Evolutionary conservation across 306 rosid genomes (phyloP), one percentile per base, ranked within the genome.

Genomic region (Nissolia schottii): DNA sequence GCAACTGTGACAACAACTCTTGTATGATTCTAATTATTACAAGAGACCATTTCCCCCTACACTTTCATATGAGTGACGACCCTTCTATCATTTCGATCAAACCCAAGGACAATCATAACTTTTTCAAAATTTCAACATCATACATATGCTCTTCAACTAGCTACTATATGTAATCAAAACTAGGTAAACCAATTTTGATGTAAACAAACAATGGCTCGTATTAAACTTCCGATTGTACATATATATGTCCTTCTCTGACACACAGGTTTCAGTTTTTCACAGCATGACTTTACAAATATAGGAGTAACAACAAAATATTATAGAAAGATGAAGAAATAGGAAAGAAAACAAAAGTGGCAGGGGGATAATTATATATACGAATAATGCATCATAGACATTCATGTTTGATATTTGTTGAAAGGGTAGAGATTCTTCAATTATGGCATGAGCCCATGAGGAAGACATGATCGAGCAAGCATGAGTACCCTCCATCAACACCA

Each of bases 1-100:
- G 49, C 23, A 74, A 80, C 84, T 76, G 79, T 74, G 89, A 55
- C 88, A 82, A 77, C 84, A 76, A 81, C 89, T 78, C 69, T 29
- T 80, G 85, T 79, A 73, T 72, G 86, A 80, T 80, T 85, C 80
- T 78, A 84, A 80, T 81, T 68, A 86, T 84, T 80, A 41, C 35
- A 76, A 73, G 64, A 38, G 64, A 38, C 68, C 72, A 78, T 45
- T 79, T 80, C 80, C 73, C 71, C 73, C 71, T 51, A 28, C 81
- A 14, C 53, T n/a, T 43, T 35, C 24, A 46, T 61, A 38, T 70
- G 28, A 72, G 65, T 50, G 68, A 76, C 61, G 80, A 61, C 82
- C 82, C 67, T 54, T 35, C 73, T 57, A 13, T 32, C 38, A 71
- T 59, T 71, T 68, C 72, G 49, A 74, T 78, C 79, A 72, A 38